Base-by-base conservation (phyloP, 805 yeast genomes). In the Lipomyces orientalis region DNA sequence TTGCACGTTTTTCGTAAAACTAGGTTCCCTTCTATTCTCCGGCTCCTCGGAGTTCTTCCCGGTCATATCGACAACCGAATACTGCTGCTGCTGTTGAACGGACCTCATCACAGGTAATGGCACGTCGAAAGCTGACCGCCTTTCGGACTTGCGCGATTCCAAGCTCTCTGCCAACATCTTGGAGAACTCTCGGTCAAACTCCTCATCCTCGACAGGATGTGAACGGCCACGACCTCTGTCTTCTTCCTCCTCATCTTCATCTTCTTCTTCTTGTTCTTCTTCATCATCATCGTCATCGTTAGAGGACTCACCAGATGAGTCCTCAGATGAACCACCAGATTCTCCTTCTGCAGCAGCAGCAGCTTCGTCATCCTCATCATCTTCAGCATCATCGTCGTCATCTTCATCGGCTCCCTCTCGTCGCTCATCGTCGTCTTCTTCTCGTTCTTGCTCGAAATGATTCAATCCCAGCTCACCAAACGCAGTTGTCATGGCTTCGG, bases 121-220 rank as follows among this genome's bases (percentile, higher is more conserved):
- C 16, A 71, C 73, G 54, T 71, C 74, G 39, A 71, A 66, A 25
- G 64, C 62, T 9, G 65, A 52, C 10, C 66, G 55, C 34, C 64
- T 52, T 61, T 71, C 73, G 19, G 60, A 34, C 25, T 60, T 64
- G 8, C 73, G 63, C 10, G 72, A 57, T 37, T 68, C 67, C 7
- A 72, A 25, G 55, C 74, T 66, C 33, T 72, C 75, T 4, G 65
- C 51, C 62, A 70, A 59, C 70, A 72, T 62, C 25, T 51, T 60
- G 6, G 74, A 63, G 51, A 71, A 71, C 56, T 65, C 73, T 3
- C 68, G 62, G 22, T 71, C 73, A 61, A 71, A 71, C 43, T 71
- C 74, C 46, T 62, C 71, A 46, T 69, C 72, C 12, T 37, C 67
- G 22, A 55, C 66, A 7, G 71, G 60, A n/a, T 61, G 56, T 39